Evolutionary conservation across 2,329 filamentous ascomycete genomes (phyloP).

Genomic region (Monilinia polystroma): DNA sequence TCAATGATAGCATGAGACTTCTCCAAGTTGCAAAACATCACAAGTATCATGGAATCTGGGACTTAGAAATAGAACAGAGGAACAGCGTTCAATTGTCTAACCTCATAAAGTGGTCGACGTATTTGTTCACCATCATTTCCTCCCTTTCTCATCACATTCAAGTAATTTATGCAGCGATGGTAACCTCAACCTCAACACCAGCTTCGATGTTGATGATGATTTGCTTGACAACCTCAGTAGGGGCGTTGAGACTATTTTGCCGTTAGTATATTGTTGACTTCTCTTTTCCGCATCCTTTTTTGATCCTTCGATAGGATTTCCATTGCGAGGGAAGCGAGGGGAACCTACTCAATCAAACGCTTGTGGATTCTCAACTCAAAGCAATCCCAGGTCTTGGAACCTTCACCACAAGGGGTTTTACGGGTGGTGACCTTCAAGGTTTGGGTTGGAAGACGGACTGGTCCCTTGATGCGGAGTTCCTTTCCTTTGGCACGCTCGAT

Average conservation of each 20-base stretch:
- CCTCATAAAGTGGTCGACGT: slow-evolving; percentile 11
- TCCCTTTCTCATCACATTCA: slow-evolving; percentile 20
- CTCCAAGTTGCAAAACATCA: not conserved
- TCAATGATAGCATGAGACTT: not conserved
- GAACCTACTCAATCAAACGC: slow-evolving; percentile 84
- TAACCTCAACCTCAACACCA: slow-evolving; percentile 90
- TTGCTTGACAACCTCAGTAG: slow-evolving; percentile 96
- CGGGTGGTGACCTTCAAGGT: slow-evolving; percentile 75
- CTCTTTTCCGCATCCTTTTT: too few relatives aligned
- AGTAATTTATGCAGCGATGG: slow-evolving; percentile 72
- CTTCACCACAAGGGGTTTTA: slow-evolving; percentile 99
- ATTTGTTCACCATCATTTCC: slow-evolving; percentile 19
- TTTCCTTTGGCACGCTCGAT: slow-evolving; percentile 98
- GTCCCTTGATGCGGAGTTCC: slow-evolving; percentile 97
- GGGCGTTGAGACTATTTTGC: slow-evolving; percentile 73
- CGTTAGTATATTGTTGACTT: slow-evolving; percentile 28
- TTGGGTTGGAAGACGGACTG: slow-evolving; percentile 97
- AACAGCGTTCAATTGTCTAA: slow-evolving; percentile 23
- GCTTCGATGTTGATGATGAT: slow-evolving; percentile 97
- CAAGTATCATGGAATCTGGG: not conserved
- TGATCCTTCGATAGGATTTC: slow-evolving; percentile 7
- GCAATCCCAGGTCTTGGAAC: slow-evolving; percentile 99
- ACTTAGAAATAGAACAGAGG: not conserved
- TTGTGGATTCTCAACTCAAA: slow-evolving; percentile 99
- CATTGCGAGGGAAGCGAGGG: not conserved